Evolutionary conservation across 345 rosid species (phyloP).

Genomic region (Melastoma malabathricum): DNA sequence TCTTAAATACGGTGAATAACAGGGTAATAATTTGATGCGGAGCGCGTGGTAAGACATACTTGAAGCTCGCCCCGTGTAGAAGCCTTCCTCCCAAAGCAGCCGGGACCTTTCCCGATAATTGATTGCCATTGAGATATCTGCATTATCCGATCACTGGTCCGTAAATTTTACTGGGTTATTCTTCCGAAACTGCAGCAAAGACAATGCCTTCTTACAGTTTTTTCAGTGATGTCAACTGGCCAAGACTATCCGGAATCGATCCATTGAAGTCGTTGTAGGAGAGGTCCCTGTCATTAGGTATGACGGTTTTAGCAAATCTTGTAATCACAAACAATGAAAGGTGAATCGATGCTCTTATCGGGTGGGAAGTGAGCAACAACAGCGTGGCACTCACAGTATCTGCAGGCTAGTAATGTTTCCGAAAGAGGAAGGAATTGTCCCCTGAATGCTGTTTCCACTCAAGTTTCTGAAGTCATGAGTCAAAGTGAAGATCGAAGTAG

Average conservation of each 20-base stretch:
- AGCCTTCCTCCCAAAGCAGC: constrained; percentile 85
- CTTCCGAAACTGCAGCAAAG: neutral
- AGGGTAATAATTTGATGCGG: no score
- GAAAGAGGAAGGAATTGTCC: constrained; percentile 57
- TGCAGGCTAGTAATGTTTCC: constrained; percentile 51
- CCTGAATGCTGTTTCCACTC: constrained; percentile 64
- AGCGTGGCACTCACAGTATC: constrained; percentile 49
- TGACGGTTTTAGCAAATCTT: neutral
- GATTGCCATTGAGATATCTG: constrained; percentile 91
- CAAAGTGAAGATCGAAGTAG: neutral
- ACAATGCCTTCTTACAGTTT: constrained; percentile 41
- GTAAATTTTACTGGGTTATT: no score
- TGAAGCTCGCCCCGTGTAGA: constrained; percentile 87
- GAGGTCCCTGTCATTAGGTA: constrained; percentile 43
- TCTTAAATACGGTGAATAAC: neutral
- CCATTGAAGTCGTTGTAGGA: constrained; percentile 71
- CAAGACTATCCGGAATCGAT: constrained; percentile 76
- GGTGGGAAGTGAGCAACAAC: neutral
- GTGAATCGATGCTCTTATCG: neutral
- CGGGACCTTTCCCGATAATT: constrained; percentile 77
- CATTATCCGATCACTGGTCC: constrained; percentile 5
- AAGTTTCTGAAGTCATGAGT: constrained; percentile 46
- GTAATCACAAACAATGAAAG: neutral
- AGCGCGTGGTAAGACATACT: constrained; percentile 30
- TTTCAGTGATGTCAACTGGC: constrained; percentile 50